phyloP scores from a whole-genome alignment of 139 green algal genomes.

The Tetradesmus obliquus region DNA sequence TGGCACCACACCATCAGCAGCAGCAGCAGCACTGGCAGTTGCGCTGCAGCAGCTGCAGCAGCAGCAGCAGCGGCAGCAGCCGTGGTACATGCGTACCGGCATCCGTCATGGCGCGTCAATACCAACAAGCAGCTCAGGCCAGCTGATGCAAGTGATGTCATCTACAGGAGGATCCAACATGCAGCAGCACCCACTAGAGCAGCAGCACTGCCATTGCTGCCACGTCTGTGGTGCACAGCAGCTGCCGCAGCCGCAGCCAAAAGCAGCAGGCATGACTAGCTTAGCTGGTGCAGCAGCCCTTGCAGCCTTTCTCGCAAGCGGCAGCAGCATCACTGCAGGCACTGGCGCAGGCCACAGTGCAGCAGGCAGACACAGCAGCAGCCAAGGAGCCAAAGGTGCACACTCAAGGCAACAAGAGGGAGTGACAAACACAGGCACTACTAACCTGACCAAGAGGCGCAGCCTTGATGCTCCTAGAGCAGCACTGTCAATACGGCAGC shows the following conservation, averaged over 20 bases:
- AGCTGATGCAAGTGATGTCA: not conserved
- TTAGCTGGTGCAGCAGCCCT: not conserved
- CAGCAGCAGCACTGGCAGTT: not conserved
- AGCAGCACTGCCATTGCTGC: not conserved
- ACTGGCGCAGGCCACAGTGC: not conserved
- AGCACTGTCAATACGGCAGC: too few relatives aligned
- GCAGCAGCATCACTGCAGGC: not conserved
- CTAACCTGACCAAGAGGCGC: too few relatives aligned
- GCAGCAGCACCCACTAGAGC: not conserved
- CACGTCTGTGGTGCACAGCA: not conserved
- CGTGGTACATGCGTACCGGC: conserved; percentile 6
- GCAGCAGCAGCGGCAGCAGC: not conserved
- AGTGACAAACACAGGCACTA: not conserved
- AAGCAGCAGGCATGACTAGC: too few relatives aligned
- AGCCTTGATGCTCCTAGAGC: too few relatives aligned
- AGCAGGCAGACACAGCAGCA: not conserved
- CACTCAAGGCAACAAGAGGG: not conserved
- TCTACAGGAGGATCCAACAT: not conserved
- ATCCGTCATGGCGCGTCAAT: not conserved
- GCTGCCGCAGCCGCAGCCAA: not conserved
- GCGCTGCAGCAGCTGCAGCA: not conserved
- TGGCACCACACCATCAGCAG: not conserved
- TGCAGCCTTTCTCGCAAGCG: not conserved
- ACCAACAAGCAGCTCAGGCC: not conserved
- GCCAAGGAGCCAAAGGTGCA: not conserved